A percentile compares a stretch with the other conserved stretches of the same genome.
Evolutionary conservation across 2,329 filamentous ascomycete genomes (phyloP).

Genomic region (Phaeophleospora eucalypticola): DNA sequence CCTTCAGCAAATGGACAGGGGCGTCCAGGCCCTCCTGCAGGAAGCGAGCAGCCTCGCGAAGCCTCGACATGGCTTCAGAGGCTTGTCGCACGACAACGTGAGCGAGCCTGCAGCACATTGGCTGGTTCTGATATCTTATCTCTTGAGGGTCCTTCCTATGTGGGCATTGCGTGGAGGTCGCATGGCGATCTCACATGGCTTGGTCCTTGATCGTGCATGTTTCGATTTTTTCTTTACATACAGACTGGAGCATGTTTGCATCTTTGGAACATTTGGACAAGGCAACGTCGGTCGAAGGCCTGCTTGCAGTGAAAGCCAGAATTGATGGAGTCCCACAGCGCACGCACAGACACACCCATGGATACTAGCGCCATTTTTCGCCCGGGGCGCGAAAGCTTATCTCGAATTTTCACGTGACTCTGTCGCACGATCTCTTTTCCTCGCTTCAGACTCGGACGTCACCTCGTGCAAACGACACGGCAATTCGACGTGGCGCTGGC

Average conservation of each 20-base stretch:
- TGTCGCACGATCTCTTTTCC: not conserved
- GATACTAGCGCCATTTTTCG: not conserved
- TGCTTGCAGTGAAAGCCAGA: not conserved
- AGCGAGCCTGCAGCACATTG: not conserved
- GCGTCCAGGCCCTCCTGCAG: not conserved
- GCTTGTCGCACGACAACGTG: conserved; percentile 1
- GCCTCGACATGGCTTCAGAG: not conserved
- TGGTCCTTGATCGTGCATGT: too few species aligned
- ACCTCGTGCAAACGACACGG: not conserved
- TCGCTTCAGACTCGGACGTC: not conserved
- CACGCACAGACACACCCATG: not conserved
- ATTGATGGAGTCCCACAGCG: not conserved
- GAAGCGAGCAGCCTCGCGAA: conserved; percentile 1
- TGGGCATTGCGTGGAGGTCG: not conserved
- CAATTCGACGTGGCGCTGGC: not conserved
- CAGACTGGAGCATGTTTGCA: too few species aligned
- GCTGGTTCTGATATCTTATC: not conserved
- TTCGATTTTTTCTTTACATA: too few species aligned
- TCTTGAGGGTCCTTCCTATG: conserved; percentile 4
- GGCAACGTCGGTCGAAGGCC: not conserved
- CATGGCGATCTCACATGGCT: not conserved
- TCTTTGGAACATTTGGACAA: too few species aligned
- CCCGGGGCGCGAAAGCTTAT: not conserved
- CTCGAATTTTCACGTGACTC: not conserved
- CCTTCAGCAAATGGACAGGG: conserved; percentile 3